Evolutionary conservation across 2,329 filamentous ascomycete species (phyloP).

Genomic region (Hypoxylon sp.): DNA sequence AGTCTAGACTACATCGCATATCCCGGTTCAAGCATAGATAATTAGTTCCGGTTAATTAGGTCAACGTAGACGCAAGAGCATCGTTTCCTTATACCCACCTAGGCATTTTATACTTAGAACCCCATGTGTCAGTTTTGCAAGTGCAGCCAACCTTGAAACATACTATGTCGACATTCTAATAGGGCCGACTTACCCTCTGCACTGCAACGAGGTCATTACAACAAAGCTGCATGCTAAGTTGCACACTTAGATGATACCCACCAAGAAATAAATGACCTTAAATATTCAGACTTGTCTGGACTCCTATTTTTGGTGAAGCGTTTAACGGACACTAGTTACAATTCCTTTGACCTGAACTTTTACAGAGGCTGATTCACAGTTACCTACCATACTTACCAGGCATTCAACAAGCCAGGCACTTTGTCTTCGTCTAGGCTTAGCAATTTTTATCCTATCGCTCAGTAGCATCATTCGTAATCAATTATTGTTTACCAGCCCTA

Average conservation of each 20-base stretch:
- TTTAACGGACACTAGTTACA: not conserved
- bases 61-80: too few species aligned
- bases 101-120: not conserved
- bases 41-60: too few species aligned
- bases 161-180: conserved; percentile 8
- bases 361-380: too few species aligned
- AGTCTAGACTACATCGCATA: not conserved
- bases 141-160: conserved; percentile 2
- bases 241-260: not conserved
- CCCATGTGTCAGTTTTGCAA: not conserved
- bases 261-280: not conserved
- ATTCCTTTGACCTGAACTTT: not conserved
- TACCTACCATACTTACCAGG: too few species aligned
- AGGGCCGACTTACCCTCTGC: conserved; percentile 22
- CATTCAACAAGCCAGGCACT: too few species aligned
- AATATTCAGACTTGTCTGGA: not conserved
- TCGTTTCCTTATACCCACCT: too few species aligned
- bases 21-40: not conserved
- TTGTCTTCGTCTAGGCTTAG: too few species aligned
- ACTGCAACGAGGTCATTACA: conserved; percentile 11
- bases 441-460: too few species aligned
- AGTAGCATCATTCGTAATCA: too few species aligned
- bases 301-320: not conserved
- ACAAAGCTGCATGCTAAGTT: not conserved
- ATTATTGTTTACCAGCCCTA: too few species aligned